These are phyloP conservation scores for Ormosia semicastrata DNA, from an alignment of 306 rosid genomes.

Conservation along the genomic window DNA sequence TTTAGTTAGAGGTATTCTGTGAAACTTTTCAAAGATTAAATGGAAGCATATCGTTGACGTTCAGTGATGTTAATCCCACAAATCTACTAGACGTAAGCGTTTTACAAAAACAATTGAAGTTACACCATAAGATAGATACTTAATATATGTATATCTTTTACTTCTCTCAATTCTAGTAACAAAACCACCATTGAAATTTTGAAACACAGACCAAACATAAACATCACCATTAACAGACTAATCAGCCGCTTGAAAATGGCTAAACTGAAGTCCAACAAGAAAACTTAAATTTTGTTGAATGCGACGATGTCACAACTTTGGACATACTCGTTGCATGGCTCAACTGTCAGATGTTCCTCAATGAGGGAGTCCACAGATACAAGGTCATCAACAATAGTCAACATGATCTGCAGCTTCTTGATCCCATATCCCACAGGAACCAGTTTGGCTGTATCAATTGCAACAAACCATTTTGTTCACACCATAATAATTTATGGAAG, in stretches of 20 bases:
- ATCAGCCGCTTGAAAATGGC: slow-evolving; percentile 52
- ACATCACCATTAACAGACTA: neutral
- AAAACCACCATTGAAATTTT: slow-evolving; percentile 27
- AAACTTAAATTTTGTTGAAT: slow-evolving; percentile 80
- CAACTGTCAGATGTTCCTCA: slow-evolving; percentile 72
- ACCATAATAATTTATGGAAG: neutral
- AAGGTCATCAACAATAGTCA: slow-evolving; percentile 81
- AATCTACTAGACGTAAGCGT: neutral
- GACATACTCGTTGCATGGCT: slow-evolving; percentile 65
- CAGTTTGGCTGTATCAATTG: slow-evolving; percentile 63
- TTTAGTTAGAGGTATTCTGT: neutral
- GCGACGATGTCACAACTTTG: slow-evolving; percentile 97
- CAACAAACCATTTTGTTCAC: neutral
- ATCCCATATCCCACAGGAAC: slow-evolving; percentile 87
- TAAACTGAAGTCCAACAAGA: neutral
- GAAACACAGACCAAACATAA: slow-evolving; percentile 7
- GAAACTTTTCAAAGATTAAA: neutral
- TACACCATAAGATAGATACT: neutral
- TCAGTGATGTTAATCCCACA: neutral
- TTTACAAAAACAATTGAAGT: neutral
- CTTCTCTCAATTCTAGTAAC: slow-evolving; percentile 30
- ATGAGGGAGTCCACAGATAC: slow-evolving; percentile 78
- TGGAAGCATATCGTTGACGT: neutral
- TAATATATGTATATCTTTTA: neutral
- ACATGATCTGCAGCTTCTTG: slow-evolving; percentile 85